Base-by-base conservation (phyloP, 306 rosid species). In the Malus sieversii region DNA sequence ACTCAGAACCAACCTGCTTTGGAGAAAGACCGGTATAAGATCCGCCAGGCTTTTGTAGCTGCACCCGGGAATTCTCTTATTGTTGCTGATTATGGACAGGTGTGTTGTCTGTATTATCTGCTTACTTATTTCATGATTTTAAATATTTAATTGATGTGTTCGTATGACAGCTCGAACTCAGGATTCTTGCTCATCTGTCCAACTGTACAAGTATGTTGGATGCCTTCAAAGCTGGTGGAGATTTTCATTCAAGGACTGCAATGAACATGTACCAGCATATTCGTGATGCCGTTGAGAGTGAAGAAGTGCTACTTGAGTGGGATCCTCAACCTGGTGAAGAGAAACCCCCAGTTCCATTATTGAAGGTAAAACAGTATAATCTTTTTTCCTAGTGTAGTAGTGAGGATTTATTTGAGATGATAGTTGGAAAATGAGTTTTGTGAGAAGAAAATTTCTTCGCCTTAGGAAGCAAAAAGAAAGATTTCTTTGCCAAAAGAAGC, bases 1-100 rank as follows among this genome's bases (percentile, higher is more conserved):
- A 61, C 74, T 77, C 81, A 94, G 98, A 94, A 94, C 87, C 98
- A 94, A 86, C 98, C 98, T 71, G 98, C 98, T 81, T 80, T 94
- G 81, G 97, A 94, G 84, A 94, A 94, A 79, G 98, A 94, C 76
- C 90, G 98, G 65, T 94, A 94, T 85, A 94, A 94, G 84, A 94
- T 94, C 82, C 96, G 98, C 52, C 90, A 91, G 85, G 98, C 97
- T 73, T 94, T 94, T 79, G 83, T 94, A 65, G 97, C 98, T 77
- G 84, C 95, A 44, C 97, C 96, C 11, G 96, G 98, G 66, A 91
- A 91, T 78, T 91, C 96, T 62, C 96, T 94, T 68, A 86, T 94
- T 72, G 98, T 91, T 85, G 98, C 98, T 73, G 98, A 94, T 84
- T 94, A 91, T 74, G 98, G 98, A 75, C 98, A 94, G 96, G 98